A percentile compares a stretch with the other conserved stretches of the same genome.
phyloP scores from a whole-genome alignment of 805 yeast genomes.

The Myxozyma mucilagina region DNA sequence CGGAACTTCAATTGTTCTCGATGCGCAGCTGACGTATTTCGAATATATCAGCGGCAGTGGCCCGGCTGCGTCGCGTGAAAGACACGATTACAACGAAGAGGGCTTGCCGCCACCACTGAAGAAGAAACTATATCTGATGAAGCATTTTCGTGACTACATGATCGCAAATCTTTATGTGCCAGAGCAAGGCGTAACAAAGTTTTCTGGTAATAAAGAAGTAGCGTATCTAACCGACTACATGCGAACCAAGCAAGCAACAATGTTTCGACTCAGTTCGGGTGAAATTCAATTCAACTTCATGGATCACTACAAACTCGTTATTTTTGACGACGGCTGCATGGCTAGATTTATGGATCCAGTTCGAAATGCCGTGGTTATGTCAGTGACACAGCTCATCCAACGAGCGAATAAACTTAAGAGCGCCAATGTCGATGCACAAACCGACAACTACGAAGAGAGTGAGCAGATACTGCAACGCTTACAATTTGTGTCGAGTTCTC shows the following conservation, averaged over 20 bases:
- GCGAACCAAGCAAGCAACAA: conserved; percentile 74
- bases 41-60: conserved; percentile 24
- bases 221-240: conserved; percentile 78
- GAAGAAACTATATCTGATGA: conserved; percentile 77
- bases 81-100: neutral
- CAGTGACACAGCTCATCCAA: conserved; percentile 1
- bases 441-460: neutral
- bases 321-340: conserved; percentile 72
- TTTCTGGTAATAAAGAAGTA: conserved; percentile 3
- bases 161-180: conserved; percentile 68
- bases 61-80: neutral
- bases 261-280: conserved; percentile 93
- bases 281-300: conserved; percentile 91
- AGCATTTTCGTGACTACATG: conserved; percentile 90
- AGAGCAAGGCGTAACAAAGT: conserved; percentile 47
- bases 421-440: neutral
- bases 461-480: conserved; percentile 15
- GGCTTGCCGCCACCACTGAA: conserved; percentile 36
- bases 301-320: conserved; percentile 87
- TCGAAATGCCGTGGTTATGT: conserved; percentile 37
- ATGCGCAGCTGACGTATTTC: conserved; percentile 42
- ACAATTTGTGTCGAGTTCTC: conserved; percentile 8
- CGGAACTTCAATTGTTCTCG: conserved; percentile 69
- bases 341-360: conserved; percentile 70
- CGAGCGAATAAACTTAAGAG: conserved; percentile 1